Conservation (phyloP, 2,329 filamentous ascomycete genomes). For the Trichoderma breve region DNA sequence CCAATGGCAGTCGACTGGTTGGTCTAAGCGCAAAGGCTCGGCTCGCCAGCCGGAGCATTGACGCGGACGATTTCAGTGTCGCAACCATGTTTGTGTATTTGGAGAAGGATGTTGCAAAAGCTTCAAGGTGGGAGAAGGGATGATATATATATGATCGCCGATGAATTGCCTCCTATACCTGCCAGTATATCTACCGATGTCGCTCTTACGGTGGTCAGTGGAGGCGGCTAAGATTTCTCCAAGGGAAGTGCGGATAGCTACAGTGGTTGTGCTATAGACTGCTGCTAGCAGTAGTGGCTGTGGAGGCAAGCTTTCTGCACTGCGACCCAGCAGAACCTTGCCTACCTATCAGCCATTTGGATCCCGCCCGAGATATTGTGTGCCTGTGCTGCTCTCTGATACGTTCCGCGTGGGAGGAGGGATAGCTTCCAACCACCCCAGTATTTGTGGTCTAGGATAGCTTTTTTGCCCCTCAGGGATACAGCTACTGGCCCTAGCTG, state of each 20-base stretch:
- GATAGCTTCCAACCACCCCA: not conserved
- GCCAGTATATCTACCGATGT: conserved; percentile 4
- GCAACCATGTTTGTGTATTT: not conserved
- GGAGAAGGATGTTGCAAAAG: not conserved
- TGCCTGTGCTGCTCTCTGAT: not conserved
- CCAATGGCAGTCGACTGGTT: conserved; percentile 20
- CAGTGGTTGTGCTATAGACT: not conserved
- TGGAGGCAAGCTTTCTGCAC: not conserved
- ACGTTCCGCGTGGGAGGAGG: not conserved
- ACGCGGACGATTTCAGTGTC: not conserved
- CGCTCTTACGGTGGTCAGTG: not conserved
- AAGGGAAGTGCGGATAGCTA: not conserved
- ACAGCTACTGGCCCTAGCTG: not conserved
- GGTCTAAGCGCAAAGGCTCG: not conserved
- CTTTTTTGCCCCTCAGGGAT: not conserved
- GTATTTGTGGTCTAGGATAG: not conserved
- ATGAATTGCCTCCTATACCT: not conserved
- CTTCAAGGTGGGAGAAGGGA: not conserved
- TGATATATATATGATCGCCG: not conserved
- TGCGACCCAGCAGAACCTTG: not conserved
- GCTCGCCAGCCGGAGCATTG: not conserved
- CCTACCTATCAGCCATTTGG: not conserved
- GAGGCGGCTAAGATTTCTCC: not conserved
- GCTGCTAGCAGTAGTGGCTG: not conserved
- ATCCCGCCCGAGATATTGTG: not conserved